Conservation (phyloP, 257 asterid species). For the Ocimum tenuiflorum region DNA sequence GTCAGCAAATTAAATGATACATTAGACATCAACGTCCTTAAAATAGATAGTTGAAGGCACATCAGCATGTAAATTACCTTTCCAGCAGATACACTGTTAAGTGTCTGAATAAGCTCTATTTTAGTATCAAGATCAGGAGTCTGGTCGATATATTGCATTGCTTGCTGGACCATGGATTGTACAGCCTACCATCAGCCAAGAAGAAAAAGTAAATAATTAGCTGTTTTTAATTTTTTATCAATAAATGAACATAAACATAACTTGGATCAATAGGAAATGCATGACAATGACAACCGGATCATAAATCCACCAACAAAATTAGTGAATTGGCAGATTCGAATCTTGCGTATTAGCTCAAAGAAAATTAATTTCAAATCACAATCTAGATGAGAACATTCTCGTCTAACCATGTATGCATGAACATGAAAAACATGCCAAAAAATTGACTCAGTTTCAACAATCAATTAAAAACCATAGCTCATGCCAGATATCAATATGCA, state of each 20-base stretch:
- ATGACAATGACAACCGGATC: neutral
- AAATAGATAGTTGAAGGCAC: neutral
- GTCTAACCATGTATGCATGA: neutral
- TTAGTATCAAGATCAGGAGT: conserved; percentile 83
- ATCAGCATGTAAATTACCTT: conserved; percentile 42
- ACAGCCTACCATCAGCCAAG: conserved; percentile 59
- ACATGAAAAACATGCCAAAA: neutral
- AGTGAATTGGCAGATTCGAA: neutral
- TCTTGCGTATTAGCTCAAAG: neutral
- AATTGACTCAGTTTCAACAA: neutral
- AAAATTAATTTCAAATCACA: neutral
- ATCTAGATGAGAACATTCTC: neutral
- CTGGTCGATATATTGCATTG: conserved; percentile 86
- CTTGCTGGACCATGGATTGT: conserved; percentile 93
- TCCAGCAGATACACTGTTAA: conserved; percentile 84
- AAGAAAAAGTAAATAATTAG: neutral
- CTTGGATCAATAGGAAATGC: neutral
- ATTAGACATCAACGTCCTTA: neutral
- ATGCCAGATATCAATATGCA: neutral
- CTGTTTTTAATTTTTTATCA: too few relatives aligned
- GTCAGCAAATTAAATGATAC: conserved; percentile 1
- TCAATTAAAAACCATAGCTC: neutral
- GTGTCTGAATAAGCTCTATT: conserved; percentile 81
- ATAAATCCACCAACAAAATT: neutral
- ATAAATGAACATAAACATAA: neutral